A percentile compares a stretch with the other conserved stretches of the same genome.
Conservation (phyloP, 2,329 filamentous ascomycete genomes). For the Tetracladium maxilliforme region DNA sequence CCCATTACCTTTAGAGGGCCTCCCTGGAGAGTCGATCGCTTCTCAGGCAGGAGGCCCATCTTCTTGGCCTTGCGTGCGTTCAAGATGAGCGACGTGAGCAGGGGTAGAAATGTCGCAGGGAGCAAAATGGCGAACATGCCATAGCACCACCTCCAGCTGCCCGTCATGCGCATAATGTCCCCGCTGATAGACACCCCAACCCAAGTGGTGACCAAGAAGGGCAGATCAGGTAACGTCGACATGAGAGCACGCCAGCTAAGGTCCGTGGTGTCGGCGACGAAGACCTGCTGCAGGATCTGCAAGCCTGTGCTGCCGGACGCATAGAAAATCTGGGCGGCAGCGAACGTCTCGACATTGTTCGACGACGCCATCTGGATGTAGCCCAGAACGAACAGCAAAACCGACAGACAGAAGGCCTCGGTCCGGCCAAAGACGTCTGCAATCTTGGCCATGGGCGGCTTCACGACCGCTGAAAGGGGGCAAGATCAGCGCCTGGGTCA, state of each 20-base stretch:
- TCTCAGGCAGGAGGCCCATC: constrained; percentile 25
- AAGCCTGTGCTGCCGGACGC: constrained; percentile 36
- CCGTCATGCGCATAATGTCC: constrained; percentile 24
- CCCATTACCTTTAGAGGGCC: constrained; percentile 15
- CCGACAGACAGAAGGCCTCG: constrained; percentile 26
- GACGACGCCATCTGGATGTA: constrained; percentile 49
- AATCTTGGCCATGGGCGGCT: constrained; percentile 36
- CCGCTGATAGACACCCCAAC: constrained; percentile 35
- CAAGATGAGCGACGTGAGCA: constrained; percentile 33
- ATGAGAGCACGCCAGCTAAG: constrained; percentile 26
- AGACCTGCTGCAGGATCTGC: constrained; percentile 22
- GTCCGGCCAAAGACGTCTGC: constrained; percentile 32
- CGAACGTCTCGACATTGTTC: constrained; percentile 39
- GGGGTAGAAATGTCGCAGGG: constrained; percentile 36
- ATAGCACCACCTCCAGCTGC: constrained; percentile 50
- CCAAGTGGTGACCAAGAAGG: constrained; percentile 27
- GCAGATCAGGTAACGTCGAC: constrained; percentile 25
- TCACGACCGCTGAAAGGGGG: constrained; percentile 30
- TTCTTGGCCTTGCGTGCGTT: constrained; percentile 35
- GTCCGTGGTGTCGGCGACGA: constrained; percentile 26
- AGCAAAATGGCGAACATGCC: constrained; percentile 48
- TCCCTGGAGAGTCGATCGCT: constrained; percentile 17
- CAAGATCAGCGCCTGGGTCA: background rate
- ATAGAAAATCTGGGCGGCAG: constrained; percentile 42
- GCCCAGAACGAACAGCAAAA: constrained; percentile 26